A percentile compares a stretch with the other conserved stretches of the same genome.
Conservation (phyloP, 2,329 filamentous ascomycete genomes). For the Fusarium devonianum region DNA sequence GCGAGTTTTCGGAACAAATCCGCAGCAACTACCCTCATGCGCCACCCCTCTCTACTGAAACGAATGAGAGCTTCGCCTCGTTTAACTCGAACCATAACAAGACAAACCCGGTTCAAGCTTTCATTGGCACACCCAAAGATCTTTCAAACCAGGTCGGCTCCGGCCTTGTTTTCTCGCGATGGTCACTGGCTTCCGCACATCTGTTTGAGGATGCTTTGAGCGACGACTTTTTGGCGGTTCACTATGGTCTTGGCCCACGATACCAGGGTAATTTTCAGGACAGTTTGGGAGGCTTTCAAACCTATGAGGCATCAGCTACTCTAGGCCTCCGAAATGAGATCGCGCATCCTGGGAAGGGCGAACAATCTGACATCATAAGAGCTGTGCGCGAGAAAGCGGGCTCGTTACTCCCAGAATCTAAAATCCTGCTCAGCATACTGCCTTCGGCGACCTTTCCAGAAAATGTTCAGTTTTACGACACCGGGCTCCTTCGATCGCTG, state of each 20-base stretch:
- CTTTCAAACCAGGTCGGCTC: constrained; percentile 78
- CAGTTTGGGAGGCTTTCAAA: constrained; percentile 93
- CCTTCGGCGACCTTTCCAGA: constrained; percentile 82
- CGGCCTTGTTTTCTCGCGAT: constrained; percentile 77
- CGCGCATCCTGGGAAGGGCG: constrained; percentile 86
- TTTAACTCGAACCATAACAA: constrained; percentile 66
- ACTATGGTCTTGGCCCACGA: constrained; percentile 85
- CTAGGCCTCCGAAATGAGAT: constrained; percentile 92
- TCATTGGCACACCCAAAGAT: constrained; percentile 90
- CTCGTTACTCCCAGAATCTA: constrained; percentile 79
- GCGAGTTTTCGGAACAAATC: constrained; percentile 91
- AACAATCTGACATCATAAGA: constrained; percentile 87
- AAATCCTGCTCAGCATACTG: constrained; percentile 82
- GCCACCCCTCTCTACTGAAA: constrained; percentile 69
- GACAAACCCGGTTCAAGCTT: constrained; percentile 81
- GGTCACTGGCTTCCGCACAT: constrained; percentile 90
- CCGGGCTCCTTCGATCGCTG: constrained; percentile 77
- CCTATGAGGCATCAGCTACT: constrained; percentile 90
- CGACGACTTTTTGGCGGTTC: constrained; percentile 90
- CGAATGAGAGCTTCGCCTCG: constrained; percentile 73
- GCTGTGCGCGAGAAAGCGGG: constrained; percentile 89
- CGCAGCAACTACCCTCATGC: constrained; percentile 86
- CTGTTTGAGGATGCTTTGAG: constrained; percentile 87
- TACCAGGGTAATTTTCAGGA: constrained; percentile 98
- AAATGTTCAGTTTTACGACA: constrained; percentile 80